Evolutionary conservation across 352 stramenopile genomes (phyloP), one percentile per base, ranked within the genome.

Genomic region (Phytopythium litorale): DNA sequence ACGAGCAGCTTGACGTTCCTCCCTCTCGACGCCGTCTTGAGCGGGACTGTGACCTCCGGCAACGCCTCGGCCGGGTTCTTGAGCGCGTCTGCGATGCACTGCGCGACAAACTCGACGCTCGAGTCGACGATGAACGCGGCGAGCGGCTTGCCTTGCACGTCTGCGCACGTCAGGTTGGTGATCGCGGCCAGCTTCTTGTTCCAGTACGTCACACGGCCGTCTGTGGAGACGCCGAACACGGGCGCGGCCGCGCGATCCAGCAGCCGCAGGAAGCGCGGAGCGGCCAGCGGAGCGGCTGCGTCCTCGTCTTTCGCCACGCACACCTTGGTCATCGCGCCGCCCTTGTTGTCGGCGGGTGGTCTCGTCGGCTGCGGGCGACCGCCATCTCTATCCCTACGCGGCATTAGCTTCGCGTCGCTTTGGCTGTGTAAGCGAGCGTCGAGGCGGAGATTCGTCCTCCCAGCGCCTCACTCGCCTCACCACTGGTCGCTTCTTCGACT

Each of bases 121-220:
- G 66, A 49, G 30, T 60, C 62, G 46, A 56, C 51, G 8, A 76
- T 30, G 2, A 85, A 66, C 21, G 88, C 73, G 25, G 74, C 50
- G 23, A 91, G 58, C 0, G 71, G 64, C 11, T 53, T 54, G 5
- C 68, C 71, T n/a, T 81, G 19, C 2, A 84, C 73, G 25, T 76
- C 58, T 12, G 28, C 37, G 9, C 65, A 21, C 19, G 52, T 49
- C 12, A 79, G 49, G n/a, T 68, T 75, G 37, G 76, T 81, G 48
- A 85, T 66, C 42, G 73, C 53, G 46, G 65, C 69, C 38, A 89
- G 64, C 62, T 81, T 82, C 18, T 78, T 53, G 69, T 92, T 92
- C 82, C 82, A 92, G 48, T 88, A 71, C 54, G 78, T 72, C n/a
- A 92, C 69, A 60, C 50, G 58, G 5, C 76, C 78, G 49, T 78